These are phyloP conservation scores for Hypoxylon subgilvum DNA, from an alignment of 495 filamentous ascomycete species.

Conservation along the genomic window DNA sequence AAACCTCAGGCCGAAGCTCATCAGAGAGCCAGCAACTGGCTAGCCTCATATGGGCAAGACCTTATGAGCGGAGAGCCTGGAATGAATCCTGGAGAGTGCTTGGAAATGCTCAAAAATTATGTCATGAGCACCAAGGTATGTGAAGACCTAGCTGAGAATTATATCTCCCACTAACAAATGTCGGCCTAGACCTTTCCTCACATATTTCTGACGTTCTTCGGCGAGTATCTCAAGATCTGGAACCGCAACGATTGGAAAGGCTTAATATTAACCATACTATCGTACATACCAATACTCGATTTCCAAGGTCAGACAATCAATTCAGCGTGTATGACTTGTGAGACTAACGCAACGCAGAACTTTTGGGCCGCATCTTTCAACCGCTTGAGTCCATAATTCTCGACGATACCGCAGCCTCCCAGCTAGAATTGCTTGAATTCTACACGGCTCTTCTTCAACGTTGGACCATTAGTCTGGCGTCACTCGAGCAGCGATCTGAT, in stretches of 20 bases:
- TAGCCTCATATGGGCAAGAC: slow-evolving; percentile 66
- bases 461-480: slow-evolving; percentile 64
- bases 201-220: slow-evolving; percentile 67
- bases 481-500: slow-evolving; percentile 31
- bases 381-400: slow-evolving; percentile 66
- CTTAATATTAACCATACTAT: slow-evolving; percentile 68
- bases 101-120: slow-evolving; percentile 66
- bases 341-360: slow-evolving; percentile 50
- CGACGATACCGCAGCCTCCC: slow-evolving; percentile 55
- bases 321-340: not conserved
- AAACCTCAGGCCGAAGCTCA: slow-evolving; percentile 63
- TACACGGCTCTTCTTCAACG: slow-evolving; percentile 72
- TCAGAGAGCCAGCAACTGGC: slow-evolving; percentile 69
- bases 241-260: slow-evolving; percentile 65
- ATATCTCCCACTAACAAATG: not conserved
- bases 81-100: slow-evolving; percentile 58
- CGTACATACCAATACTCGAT: slow-evolving; percentile 64
- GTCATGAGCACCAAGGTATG: slow-evolving; percentile 68
- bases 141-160: not conserved
- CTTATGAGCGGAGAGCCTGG: slow-evolving; percentile 59
- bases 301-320: slow-evolving; percentile 56
- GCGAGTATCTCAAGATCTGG: slow-evolving; percentile 68
- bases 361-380: slow-evolving; percentile 56
- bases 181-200: slow-evolving; percentile 62
- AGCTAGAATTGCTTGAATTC: slow-evolving; percentile 66